Conservation (phyloP, 257 asterid genomes). For the Solanum dulcamara region DNA sequence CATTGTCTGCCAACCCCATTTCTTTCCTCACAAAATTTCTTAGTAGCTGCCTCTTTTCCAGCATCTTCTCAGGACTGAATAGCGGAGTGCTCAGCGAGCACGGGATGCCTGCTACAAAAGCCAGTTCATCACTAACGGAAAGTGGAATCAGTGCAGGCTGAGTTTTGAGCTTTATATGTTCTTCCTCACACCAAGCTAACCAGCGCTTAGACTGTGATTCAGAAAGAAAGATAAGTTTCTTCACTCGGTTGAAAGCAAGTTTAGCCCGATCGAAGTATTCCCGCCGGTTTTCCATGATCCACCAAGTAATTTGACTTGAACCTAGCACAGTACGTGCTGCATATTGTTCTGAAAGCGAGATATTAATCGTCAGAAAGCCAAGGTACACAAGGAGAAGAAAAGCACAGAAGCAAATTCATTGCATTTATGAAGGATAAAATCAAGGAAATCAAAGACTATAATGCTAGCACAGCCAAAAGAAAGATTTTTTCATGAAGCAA, state of each 20-base stretch:
- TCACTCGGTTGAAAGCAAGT: slow-evolving; percentile 67
- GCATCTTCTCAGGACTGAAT: slow-evolving; percentile 63
- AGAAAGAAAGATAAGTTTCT: slow-evolving; percentile 77
- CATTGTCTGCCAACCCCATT: slow-evolving; percentile 77
- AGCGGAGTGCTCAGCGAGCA: slow-evolving; percentile 72
- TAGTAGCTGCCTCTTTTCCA: slow-evolving; percentile 48
- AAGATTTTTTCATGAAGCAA: not conserved
- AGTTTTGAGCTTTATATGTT: slow-evolving; percentile 61
- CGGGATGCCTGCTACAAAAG: slow-evolving; percentile 79
- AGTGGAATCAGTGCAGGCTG: slow-evolving; percentile 71
- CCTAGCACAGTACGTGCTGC: slow-evolving; percentile 81
- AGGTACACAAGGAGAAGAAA: not conserved
- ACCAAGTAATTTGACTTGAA: slow-evolving; percentile 86
- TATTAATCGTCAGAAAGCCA: not conserved
- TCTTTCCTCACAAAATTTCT: slow-evolving; percentile 66
- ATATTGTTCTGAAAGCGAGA: slow-evolving; percentile 57
- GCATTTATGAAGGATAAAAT: not conserved
- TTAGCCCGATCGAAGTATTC: slow-evolving; percentile 86
- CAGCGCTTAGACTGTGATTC: slow-evolving; percentile 76
- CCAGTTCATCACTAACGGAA: slow-evolving; percentile 89
- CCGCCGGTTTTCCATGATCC: slow-evolving; percentile 97
- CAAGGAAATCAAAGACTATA: not conserved
- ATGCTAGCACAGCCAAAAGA: not conserved
- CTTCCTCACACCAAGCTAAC: slow-evolving; percentile 91
- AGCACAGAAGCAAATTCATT: not conserved